A percentile compares a stretch with the other conserved stretches of the same genome.
Evolutionary conservation across 2,329 filamentous ascomycete species (phyloP).

Genomic region (Fusarium compactum): DNA sequence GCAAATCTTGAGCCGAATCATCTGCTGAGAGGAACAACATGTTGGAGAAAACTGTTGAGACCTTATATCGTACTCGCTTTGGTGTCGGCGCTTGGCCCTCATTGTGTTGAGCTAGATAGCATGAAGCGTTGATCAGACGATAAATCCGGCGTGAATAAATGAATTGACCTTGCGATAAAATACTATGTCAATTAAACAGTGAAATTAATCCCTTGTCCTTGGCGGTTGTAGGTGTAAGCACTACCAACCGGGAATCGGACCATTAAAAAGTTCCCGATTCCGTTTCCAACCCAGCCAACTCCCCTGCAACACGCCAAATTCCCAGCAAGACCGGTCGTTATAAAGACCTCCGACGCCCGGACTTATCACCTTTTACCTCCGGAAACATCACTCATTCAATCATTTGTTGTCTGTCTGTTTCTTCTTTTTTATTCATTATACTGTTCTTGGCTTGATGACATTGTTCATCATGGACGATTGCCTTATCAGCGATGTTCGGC

Average conservation of each 20-base stretch:
- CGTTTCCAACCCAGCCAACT: background rate
- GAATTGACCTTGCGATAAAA: background rate
- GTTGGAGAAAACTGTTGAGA: too few relatives aligned
- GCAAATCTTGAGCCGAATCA: too few relatives aligned
- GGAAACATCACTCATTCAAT: background rate
- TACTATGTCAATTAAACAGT: too few relatives aligned
- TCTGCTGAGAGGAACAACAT: too few relatives aligned
- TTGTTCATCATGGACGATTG: slow-evolving; percentile 38
- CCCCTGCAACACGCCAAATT: background rate
- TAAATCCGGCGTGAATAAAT: background rate
- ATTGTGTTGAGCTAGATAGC: background rate
- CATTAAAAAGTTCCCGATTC: slow-evolving; percentile 1
- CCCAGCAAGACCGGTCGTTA: slow-evolving; percentile 7
- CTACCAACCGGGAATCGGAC: slow-evolving; percentile 1
- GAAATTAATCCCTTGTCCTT: too few relatives aligned
- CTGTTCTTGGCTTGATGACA: background rate
- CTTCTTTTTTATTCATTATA: background rate
- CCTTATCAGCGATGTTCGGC: slow-evolving; percentile 28
- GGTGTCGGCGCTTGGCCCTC: background rate
- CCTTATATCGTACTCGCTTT: background rate
- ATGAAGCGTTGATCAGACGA: background rate
- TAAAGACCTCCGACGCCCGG: slow-evolving; percentile 32
- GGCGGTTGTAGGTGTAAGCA: background rate
- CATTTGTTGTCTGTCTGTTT: background rate
- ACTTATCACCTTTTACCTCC: slow-evolving; percentile 17